A percentile compares a stretch with the other conserved stretches of the same genome.
Conservation (phyloP, 306 rosid species). For the Lagenaria siceraria region DNA sequence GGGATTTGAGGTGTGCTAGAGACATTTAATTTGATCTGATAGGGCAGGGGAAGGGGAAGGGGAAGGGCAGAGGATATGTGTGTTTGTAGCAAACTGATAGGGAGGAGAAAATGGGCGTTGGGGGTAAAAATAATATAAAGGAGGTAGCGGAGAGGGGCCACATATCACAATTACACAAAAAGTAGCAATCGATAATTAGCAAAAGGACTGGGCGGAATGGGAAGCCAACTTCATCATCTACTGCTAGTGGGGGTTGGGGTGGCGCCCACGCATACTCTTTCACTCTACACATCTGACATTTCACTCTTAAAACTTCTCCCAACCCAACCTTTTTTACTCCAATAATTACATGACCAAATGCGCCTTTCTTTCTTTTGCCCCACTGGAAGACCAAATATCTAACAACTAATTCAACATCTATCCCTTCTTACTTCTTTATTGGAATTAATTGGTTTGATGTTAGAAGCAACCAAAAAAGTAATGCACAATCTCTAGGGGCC, state of each 20-base stretch:
- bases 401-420: background rate
- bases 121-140: no score
- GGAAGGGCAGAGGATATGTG: no score
- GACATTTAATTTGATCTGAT: slow-evolving; percentile 22
- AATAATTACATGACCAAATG: background rate
- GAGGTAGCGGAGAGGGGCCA: no score
- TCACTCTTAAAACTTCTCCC: background rate
- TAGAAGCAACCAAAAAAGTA: background rate
- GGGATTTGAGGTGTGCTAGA: slow-evolving; percentile 38
- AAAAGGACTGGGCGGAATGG: background rate
- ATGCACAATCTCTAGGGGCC: background rate
- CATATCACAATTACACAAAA: slow-evolving; percentile 7
- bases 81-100: no score
- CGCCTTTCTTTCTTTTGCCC: background rate
- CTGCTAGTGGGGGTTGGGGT: slow-evolving; percentile 1
- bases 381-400: background rate
- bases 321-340: background rate
- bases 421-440: no score
- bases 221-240: background rate
- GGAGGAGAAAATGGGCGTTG: no score
- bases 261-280: background rate
- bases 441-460: background rate
- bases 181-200: slow-evolving; percentile 38
- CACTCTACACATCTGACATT: background rate
- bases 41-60: no score